Base-by-base conservation (phyloP, 2,329 filamentous ascomycete genomes). In the Talaromyces piceae region DNA sequence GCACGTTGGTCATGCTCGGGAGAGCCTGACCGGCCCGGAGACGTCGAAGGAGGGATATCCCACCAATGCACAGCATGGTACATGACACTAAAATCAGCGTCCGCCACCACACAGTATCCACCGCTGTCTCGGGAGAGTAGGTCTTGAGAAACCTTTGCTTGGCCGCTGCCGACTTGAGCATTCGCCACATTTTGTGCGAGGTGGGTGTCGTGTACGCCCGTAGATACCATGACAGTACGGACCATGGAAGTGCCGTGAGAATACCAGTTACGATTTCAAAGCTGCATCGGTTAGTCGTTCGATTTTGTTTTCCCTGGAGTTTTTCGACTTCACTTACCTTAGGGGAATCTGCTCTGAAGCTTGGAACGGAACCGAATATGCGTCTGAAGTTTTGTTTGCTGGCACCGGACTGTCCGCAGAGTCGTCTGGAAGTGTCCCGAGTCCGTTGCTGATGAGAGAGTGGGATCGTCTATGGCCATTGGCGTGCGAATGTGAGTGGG, bases 261-360 rank as follows among this genome's bases (percentile, higher is more conserved):
- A 78, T 57, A 22, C 75, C 76, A 4, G 75, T 76, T 51, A 79
- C 55, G 4, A 73, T 63, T 59, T 80, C 77, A 23, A 70, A 65
- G 13, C 75, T 70, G 49, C n/a, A n/a, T n/a, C n/a, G n/a, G n/a
- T 16, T 52, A 58, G 51, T 49, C 59, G 63, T 57, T 61, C 62
- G 59, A 7, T 13, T 16, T 16, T 30, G 37, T 18, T 5, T 48
- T 5, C 11, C n/a, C 6, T 27, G 8, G 23, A 26, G 18, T 20
- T 20, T 4, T 23, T 41, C 22, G 16, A 22, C 13, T 23, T 33
- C 2, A 52, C 51, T 13, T 23, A 55, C 50, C 53, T 50, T 18
- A 53, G 26, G 13, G 47, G 47, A 27, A 47, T 26, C 22, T 51
- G 44, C 20, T 51, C 50, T 22, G 44, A 52, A 9, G 41, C 27